Base-by-base conservation (phyloP, 495 filamentous ascomycete genomes). In the Trichodelitschia bisporula region DNA sequence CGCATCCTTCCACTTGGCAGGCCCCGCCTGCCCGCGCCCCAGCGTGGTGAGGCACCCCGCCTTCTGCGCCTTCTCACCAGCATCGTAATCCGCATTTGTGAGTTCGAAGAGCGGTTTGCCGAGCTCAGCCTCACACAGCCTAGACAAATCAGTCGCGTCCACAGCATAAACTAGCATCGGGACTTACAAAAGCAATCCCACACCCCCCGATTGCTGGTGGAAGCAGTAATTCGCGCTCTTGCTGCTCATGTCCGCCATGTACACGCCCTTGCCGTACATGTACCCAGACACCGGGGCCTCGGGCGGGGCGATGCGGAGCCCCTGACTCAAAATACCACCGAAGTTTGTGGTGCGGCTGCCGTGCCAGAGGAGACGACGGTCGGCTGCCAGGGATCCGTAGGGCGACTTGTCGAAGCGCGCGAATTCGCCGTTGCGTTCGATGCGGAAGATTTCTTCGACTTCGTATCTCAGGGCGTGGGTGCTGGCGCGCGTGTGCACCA, bases 181-280 rank as follows among this genome's bases (percentile, higher is more conserved):
- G n/a, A n/a, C n/a, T n/a, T n/a, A n/a, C n/a, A 90, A 51, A 1
- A 73, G 43, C 3, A 75, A 51, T 2, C 57, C 68, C 4, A 53
- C 54, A 20, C 55, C 54, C 20, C 53, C 50, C 6, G 58, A 61
- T 9, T 38, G 42, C 19, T 37, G 34, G 1, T 59, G 35, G 32
- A 46, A 60, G 46, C 77, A 86, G 52, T 89, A 91, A 36, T 67
- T 64, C 14, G 78, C 77, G 3, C 72, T 78, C 48, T 82, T 77
- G 46, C 53, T 64, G 37, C 65, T 72, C 50, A 76, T 75, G 42
- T 92, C 82, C 9, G 82, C 79, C 1, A 90, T 57, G 44, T 92
- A 90, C 26, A 90, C 68, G n/a, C 80, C 82, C 45, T 86, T 83
- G 38, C 73, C 79, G 38, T 86, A 89, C 57, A 66, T 69, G 49